A percentile compares a stretch with the other conserved stretches of the same genome.
These are phyloP conservation scores for Dillenia turbinata DNA, from an alignment of 164 flowering plant species.

Conservation along the genomic window DNA sequence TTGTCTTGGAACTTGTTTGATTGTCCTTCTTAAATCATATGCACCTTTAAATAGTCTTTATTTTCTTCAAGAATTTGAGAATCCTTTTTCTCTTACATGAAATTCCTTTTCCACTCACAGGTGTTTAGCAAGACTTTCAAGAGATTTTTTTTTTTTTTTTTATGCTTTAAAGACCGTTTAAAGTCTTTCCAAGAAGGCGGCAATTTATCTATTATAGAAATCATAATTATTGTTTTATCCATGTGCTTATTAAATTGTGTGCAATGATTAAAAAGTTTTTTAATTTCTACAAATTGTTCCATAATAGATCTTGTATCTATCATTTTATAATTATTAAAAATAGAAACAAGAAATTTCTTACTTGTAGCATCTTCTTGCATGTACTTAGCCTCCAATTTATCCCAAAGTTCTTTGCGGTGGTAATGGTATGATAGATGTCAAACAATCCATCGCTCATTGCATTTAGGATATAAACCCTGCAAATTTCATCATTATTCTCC, in stretches of 20 bases:
- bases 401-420: background rate
- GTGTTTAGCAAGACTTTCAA: background rate
- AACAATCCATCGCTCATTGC: background rate
- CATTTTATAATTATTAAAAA: background rate
- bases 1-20: background rate
- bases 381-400: background rate
- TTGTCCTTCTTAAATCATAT: background rate
- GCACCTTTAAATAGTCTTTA: background rate
- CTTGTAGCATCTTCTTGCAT: background rate
- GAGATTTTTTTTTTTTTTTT: background rate
- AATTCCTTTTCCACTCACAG: slow-evolving; percentile 1
- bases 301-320: background rate
- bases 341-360: background rate
- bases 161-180: background rate
- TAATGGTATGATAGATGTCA: background rate
- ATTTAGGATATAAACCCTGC: slow-evolving; percentile 6
- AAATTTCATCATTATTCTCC: background rate
- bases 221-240: slow-evolving; percentile 1
- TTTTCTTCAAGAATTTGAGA: no score
- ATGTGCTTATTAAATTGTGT: background rate
- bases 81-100: background rate
- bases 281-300: background rate
- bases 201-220: slow-evolving; percentile 9
- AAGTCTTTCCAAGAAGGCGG: slow-evolving; percentile 6
- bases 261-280: background rate